Percentiles rank a stretch among this genome's conserved stretches.
Evolutionary conservation across 176 grass and related monocot species (phyloP).

Genomic region (Hsuehochloa calcarea): DNA sequence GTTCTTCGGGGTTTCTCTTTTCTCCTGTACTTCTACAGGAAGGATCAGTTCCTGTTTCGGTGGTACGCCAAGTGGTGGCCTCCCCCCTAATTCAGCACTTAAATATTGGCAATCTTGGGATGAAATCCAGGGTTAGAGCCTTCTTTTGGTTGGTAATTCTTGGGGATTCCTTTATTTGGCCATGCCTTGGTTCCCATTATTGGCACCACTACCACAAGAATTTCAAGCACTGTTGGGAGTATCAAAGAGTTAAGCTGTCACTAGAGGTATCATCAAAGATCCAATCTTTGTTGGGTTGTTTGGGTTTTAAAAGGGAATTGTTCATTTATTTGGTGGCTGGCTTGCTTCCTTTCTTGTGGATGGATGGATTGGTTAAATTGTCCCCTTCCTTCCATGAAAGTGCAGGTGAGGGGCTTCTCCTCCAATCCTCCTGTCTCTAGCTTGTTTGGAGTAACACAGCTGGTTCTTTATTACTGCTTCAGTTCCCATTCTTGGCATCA

Average conservation of each 20-base stretch:
- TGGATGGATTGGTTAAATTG: neutral
- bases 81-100: neutral
- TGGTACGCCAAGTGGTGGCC: neutral
- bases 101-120: neutral
- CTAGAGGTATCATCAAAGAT: neutral
- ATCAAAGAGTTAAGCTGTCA: neutral
- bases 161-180: neutral
- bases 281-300: conserved; percentile 17
- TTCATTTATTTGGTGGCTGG: neutral
- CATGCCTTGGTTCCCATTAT: neutral
- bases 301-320: neutral
- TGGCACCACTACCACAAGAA: neutral
- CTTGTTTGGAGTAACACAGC: conserved; percentile 15
- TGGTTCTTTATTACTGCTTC: conserved; percentile 27
- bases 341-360: neutral
- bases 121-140: neutral
- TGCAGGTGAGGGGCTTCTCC: neutral
- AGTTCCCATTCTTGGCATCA: conserved; percentile 45
- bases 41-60: conserved; percentile 21
- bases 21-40: neutral
- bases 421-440: neutral
- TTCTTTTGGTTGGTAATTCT: neutral
- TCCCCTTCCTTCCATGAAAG: neutral
- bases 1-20: neutral
- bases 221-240: neutral